Evolutionary conservation across 306 rosid species (phyloP).

Genomic region (Leucaena leucocephala): DNA sequence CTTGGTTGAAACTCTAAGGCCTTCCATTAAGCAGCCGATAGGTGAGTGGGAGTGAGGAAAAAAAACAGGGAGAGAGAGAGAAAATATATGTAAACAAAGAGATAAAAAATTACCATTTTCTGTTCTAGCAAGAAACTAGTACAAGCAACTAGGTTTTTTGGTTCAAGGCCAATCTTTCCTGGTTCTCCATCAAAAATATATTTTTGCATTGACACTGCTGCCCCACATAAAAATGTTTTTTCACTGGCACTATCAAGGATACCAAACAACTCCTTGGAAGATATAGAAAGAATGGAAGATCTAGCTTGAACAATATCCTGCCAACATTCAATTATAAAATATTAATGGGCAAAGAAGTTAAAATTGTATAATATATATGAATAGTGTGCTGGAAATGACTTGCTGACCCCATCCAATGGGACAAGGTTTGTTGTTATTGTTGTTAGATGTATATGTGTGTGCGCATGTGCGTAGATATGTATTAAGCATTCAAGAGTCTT

Average conservation of each 20-base stretch:
- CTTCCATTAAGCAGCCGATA: background rate
- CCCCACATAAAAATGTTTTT: slow-evolving; percentile 74
- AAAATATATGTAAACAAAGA: background rate
- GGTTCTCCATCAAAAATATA: slow-evolving; percentile 88
- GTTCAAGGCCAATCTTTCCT: slow-evolving; percentile 81
- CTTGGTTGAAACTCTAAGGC: background rate
- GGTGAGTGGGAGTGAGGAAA: background rate
- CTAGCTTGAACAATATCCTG: slow-evolving; percentile 88
- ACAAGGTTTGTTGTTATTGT: background rate
- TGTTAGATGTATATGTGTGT: background rate
- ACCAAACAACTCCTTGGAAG: slow-evolving; percentile 75
- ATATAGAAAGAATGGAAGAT: slow-evolving; percentile 63
- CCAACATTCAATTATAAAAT: slow-evolving; percentile 28
- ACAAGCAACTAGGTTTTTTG: slow-evolving; percentile 87
- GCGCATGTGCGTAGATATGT: background rate
- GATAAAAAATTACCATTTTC: slow-evolving; percentile 63
- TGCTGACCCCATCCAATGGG: background rate
- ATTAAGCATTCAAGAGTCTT: background rate
- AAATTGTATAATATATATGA: background rate
- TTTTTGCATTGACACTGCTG: slow-evolving; percentile 72
- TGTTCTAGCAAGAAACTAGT: slow-evolving; percentile 89
- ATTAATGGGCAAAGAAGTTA: background rate
- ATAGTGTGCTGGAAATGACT: background rate
- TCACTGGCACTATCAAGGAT: slow-evolving; percentile 91
- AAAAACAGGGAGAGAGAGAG: too few relatives aligned